Evolutionary conservation across 2,329 filamentous ascomycete genomes (phyloP), one percentile per base, ranked within the genome.

Genomic region (Penicillium decumbens): DNA sequence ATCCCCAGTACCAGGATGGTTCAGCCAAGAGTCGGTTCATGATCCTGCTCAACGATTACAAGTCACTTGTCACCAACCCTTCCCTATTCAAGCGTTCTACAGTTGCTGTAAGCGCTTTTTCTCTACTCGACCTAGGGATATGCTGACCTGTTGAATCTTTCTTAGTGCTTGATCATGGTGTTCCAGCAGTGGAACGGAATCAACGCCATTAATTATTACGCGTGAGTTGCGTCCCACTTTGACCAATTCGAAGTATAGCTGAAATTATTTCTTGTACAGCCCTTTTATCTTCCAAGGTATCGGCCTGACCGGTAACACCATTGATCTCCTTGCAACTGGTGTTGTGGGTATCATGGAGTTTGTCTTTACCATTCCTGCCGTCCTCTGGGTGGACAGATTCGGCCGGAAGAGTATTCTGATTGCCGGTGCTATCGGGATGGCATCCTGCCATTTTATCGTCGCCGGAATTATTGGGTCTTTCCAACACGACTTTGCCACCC

Each of bases 1-100:
- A 87, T 66, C 87, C 87, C 0, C 74, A 84, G 71, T n/a, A 79
- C 83, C 62, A 87, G 82, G 69, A 72, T 87, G 6, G 84, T 88
- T 59, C 88, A 57, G 45, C 61, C 58, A 15, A 59, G 59, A 23
- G 62, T 24, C 27, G 18, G 7, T 27, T 45, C 13, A 29, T 35
- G 41, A 49, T 67, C 24, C 62, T 47, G 1, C 61, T 49, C n/a
- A 39, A 39, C 13, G 51, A 54, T 15, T 54, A 49, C 18, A 41
- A 44, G 30, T 48, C 49, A 1, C 49, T 54, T 13, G 32, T 54
- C 18, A 48, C 46, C 15, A 51, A 46, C 15, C 40, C 32, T 12
- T 51, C 50, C 7, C 61, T 87, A 49, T 81, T 88, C 47, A 60
- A 59, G 33, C 56, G 65, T 29, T 62, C 66, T 13, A 63, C 62